Evolutionary conservation across 345 rosid genomes (phyloP).

Genomic region (Corymbia maculata): DNA sequence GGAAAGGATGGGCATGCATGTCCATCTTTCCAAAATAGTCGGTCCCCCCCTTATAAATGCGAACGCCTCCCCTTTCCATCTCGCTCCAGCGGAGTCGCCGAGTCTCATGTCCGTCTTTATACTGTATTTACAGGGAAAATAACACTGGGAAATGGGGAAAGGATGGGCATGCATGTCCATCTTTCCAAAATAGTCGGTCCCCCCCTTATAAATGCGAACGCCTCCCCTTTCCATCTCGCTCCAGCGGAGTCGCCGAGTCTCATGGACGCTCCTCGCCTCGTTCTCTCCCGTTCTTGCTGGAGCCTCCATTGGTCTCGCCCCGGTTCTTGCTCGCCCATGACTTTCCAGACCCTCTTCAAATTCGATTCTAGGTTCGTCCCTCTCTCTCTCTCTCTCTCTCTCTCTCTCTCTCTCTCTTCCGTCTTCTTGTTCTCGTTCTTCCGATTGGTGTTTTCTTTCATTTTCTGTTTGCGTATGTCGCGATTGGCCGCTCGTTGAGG

Average conservation of each 20-base stretch:
- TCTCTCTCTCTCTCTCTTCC: background rate
- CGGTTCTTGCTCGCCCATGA: background rate
- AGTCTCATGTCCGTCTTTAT: background rate
- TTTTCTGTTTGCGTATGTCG: background rate
- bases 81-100: background rate
- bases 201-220: background rate
- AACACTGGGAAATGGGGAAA: background rate
- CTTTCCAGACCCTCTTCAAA: background rate
- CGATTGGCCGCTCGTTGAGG: background rate
- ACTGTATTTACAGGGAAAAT: too few relatives aligned
- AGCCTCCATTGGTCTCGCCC: background rate
- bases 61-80: background rate
- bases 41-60: background rate
- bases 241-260: background rate
- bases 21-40: too few relatives aligned
- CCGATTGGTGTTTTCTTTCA: background rate
- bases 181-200: too few relatives aligned
- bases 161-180: background rate
- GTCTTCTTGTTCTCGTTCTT: background rate
- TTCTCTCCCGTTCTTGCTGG: background rate
- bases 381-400: background rate
- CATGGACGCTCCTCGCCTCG: background rate
- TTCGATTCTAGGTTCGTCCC: background rate
- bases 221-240: background rate
- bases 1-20: background rate